These are phyloP conservation scores for Tolypocladium tundrense DNA, from an alignment of 2,329 filamentous ascomycete genomes.

Conservation along the genomic window DNA sequence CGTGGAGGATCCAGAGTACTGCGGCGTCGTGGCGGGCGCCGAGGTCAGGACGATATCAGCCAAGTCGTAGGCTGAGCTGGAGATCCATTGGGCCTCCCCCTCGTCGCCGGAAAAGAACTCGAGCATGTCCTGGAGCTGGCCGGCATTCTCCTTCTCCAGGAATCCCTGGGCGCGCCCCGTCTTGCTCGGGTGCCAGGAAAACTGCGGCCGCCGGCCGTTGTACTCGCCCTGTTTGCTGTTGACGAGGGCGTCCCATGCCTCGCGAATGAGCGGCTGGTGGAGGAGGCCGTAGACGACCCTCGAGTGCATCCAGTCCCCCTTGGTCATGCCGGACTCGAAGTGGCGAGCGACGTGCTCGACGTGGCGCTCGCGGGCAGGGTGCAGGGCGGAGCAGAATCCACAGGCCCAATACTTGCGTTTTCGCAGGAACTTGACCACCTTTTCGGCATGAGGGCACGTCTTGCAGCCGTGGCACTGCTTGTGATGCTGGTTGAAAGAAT, in stretches of 20 bases:
- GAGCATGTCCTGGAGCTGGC: conserved; percentile 53
- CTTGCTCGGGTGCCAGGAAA: conserved; percentile 50
- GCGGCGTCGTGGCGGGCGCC: conserved; percentile 19
- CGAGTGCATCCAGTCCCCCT: conserved; percentile 58
- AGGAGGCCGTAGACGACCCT: conserved; percentile 57
- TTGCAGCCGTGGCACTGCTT: conserved; percentile 55
- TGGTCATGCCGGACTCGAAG: conserved; percentile 53
- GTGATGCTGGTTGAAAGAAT: conserved; percentile 59
- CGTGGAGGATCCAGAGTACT: conserved; percentile 12
- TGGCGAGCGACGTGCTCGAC: conserved; percentile 60
- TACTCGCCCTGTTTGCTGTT: conserved; percentile 44
- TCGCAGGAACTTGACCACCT: conserved; percentile 50
- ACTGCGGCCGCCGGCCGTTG: conserved; percentile 43
- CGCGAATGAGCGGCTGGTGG: conserved; percentile 53
- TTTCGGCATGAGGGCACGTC: conserved; percentile 54
- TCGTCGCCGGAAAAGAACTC: conserved; percentile 53
- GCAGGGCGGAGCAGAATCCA: conserved; percentile 54
- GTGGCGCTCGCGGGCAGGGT: conserved; percentile 54
- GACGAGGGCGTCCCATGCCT: conserved; percentile 50
- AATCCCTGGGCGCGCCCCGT: conserved; percentile 48
- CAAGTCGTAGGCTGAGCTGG: conserved; percentile 47
- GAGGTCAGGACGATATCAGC: conserved; percentile 35
- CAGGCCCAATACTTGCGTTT: conserved; percentile 60
- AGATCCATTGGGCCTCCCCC: conserved; percentile 46
- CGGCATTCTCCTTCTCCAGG: conserved; percentile 51